Evolutionary conservation across 139 green algal genomes (phyloP).

Genomic region (Pseudopediastrum boryanum): DNA sequence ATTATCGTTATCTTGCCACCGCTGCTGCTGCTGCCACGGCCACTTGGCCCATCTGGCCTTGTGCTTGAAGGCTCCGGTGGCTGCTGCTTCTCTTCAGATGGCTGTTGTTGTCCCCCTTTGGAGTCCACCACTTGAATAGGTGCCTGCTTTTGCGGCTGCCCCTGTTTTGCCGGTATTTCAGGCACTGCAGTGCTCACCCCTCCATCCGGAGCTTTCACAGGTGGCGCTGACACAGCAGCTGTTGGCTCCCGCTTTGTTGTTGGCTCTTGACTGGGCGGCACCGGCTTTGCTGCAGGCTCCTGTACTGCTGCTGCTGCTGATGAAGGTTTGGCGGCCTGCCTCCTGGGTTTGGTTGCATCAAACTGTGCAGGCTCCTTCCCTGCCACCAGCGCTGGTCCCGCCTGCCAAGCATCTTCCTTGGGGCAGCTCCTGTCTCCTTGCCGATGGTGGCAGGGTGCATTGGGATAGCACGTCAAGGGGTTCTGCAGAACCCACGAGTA

Average conservation of each 20-base stretch:
- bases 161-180: too few relatives aligned
- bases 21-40: too few relatives aligned
- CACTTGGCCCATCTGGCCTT: too few relatives aligned
- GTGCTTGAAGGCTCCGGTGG: too few relatives aligned
- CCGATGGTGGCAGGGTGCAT: conserved; percentile 31
- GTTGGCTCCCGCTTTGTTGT: neutral
- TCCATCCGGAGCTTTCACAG: too few relatives aligned
- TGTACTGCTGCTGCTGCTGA: conserved; percentile 4
- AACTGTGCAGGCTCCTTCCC: neutral
- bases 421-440: neutral
- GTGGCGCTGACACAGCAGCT: too few relatives aligned
- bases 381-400: neutral
- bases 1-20: too few relatives aligned
- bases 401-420: neutral
- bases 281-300: neutral
- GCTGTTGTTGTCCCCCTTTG: too few relatives aligned
- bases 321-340: neutral
- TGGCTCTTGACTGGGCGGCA: neutral
- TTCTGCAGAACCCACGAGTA: conserved; percentile 63
- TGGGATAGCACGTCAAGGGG: conserved; percentile 55
- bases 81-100: too few relatives aligned
- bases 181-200: too few relatives aligned
- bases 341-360: neutral
- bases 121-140: too few relatives aligned
- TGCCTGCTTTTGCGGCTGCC: too few relatives aligned